Evolutionary conservation across 2,329 filamentous ascomycete species (phyloP).

Genomic region (Ascochyta lentis): DNA sequence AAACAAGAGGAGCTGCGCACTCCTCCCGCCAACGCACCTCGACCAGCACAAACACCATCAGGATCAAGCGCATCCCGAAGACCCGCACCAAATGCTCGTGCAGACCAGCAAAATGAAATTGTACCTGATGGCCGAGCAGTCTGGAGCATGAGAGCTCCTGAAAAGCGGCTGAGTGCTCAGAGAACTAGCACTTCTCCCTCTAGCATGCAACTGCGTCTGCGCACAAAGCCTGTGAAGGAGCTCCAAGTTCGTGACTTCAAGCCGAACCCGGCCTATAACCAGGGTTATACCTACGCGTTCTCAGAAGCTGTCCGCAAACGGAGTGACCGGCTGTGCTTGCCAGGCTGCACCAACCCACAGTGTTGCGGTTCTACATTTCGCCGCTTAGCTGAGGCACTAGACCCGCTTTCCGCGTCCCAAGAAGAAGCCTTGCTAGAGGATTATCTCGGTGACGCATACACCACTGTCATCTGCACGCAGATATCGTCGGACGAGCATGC

Average conservation of each 20-base stretch:
- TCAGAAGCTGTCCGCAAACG: conserved; percentile 75
- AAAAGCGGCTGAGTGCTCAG: conserved; percentile 17
- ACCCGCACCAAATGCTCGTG: conserved; percentile 3
- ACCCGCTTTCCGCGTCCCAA: conserved; percentile 38
- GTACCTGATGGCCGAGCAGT: conserved; percentile 27
- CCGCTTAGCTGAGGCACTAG: conserved; percentile 61
- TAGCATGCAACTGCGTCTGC: conserved; percentile 38
- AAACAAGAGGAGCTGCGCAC: conserved; percentile 26
- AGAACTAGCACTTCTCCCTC: conserved; percentile 10
- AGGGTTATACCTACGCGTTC: conserved; percentile 75
- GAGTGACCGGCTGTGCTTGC: conserved; percentile 71
- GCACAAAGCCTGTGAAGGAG: conserved; percentile 62
- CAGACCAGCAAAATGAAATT: conserved; percentile 14
- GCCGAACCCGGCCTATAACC: conserved; percentile 75
- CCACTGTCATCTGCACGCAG: conserved; percentile 43
- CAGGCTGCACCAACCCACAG: conserved; percentile 74
- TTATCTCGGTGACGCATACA: conserved; percentile 57
- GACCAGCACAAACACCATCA: conserved; percentile 12
- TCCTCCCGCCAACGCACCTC: conserved; percentile 16
- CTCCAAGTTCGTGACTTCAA: conserved; percentile 78
- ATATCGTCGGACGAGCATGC: conserved; percentile 69
- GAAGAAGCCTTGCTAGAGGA: conserved; percentile 59
- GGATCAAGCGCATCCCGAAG: conserved; percentile 1
- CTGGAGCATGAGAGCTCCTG: conserved; percentile 30
- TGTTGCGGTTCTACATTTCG: conserved; percentile 80